Base-by-base conservation (phyloP, 2,329 filamentous ascomycete species). In the Cordyceps pruinosa region DNA sequence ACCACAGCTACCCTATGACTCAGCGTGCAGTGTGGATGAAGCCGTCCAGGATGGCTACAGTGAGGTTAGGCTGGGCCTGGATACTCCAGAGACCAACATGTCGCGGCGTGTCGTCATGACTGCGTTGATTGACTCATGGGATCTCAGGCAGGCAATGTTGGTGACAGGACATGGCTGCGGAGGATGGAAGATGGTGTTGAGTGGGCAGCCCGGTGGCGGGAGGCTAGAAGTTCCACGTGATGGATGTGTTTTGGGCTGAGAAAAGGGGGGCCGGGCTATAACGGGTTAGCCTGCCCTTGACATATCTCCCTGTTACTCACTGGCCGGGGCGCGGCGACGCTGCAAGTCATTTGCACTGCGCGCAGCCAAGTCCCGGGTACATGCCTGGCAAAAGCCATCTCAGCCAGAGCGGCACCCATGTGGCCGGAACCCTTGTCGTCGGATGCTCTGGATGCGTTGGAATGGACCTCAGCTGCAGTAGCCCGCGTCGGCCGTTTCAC, bases 161-260 rank as follows among this genome's bases (percentile, higher is more conserved):
- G 30, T 51, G 48, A 39, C 32, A 37, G 34, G 21, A 37, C 19
- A 25, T 30, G 19, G 21, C 19, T 5, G 5, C 32, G 4, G 21
- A 10, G 23, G n/a, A n/a, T n/a, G n/a, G n/a, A n/a, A n/a, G n/a
- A n/a, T n/a, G n/a, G n/a, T n/a, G n/a, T n/a, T n/a, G n/a, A 17
- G 21, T 10, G 34, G 5, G 39, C 17, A 19, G 28, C 5, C 10
- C n/a, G n/a, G 44, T 56, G 52, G 52, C 52, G 39, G 44, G 30
- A 32, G 13, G 25, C 52, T 56, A 47, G 42, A 41, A 26, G n/a
- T 34, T 48, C 52, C 52, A 56, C 52, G 52, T 56, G 52, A 56
- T 48, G 17, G 21, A 32, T 10, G 10, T 34, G 3, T 34, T 19
- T n/a, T 26, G 25, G 50, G 50, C 50, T 44, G 39, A 35, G 39